phyloP scores from a whole-genome alignment of 305 asterid genomes.

The Andrographis paniculata region DNA sequence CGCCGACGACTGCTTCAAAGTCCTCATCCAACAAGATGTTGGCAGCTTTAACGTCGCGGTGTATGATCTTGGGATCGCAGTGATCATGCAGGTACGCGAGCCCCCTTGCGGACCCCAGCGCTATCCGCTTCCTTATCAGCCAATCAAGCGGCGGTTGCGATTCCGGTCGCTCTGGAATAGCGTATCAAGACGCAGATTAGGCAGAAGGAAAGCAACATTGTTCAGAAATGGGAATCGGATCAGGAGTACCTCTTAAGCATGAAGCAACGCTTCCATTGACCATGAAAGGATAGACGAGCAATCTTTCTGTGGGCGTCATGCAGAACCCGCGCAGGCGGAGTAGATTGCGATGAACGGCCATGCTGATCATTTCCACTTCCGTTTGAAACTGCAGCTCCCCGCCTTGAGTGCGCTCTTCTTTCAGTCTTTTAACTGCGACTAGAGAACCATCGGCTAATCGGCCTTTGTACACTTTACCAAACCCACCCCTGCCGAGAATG shows the following conservation, averaged over 20 bases:
- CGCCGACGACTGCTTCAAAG: slow-evolving; percentile 75
- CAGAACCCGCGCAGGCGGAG: slow-evolving; percentile 63
- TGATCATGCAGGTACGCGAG: slow-evolving; percentile 70
- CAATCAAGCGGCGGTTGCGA: slow-evolving; percentile 52
- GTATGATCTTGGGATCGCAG: no score
- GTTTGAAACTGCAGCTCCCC: slow-evolving; percentile 68
- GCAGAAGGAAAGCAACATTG: not conserved
- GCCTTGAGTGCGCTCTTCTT: slow-evolving; percentile 69
- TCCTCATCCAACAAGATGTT: no score
- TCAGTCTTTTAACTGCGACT: slow-evolving; percentile 59
- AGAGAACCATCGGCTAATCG: slow-evolving; percentile 54
- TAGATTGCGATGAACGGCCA: slow-evolving; percentile 68
- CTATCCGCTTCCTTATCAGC: slow-evolving; percentile 46
- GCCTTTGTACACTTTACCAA: slow-evolving; percentile 63
- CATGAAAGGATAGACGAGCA: slow-evolving; percentile 71
- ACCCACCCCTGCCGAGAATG: slow-evolving; percentile 64
- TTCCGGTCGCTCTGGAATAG: slow-evolving; percentile 41
- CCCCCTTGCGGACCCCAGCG: slow-evolving; percentile 65
- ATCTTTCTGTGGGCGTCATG: slow-evolving; percentile 62
- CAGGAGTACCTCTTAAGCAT: slow-evolving; percentile 51
- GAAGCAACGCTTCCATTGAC: slow-evolving; percentile 72
- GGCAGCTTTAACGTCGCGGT: no score
- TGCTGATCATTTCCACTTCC: slow-evolving; percentile 71
- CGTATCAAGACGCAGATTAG: slow-evolving; percentile 16
- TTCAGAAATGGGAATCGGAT: not conserved